Evolutionary conservation across 805 yeast genomes (phyloP), one percentile per base, ranked within the genome.

Genomic region (Priceomyces medius): DNA sequence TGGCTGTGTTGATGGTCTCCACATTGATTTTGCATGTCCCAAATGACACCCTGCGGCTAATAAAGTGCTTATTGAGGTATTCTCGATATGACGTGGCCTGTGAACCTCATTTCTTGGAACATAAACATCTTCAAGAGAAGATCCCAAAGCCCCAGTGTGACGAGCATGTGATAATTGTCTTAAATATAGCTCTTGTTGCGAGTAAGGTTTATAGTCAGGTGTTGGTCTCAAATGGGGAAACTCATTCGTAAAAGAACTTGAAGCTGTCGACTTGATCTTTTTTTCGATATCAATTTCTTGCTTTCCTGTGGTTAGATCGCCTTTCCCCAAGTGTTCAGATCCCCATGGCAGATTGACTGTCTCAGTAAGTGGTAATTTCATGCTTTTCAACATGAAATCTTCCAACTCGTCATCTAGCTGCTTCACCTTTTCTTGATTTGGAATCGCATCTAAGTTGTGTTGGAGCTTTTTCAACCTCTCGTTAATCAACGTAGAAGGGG

Each of bases 41-140:
- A 93, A 70, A 63, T 93, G 99, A 35, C 91, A 91, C 39, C 97
- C 97, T 0, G 97, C 88, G 3, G 97, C 91, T 63, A 91, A 61
- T 40, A 93, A 73, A 43, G 80, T 80, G 21, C 88, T 70, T 27
- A 89, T 70, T 2, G 91, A 74, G 9, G 87, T 59, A 42, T 85
- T 79, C 17, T 74, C 63, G 17, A 80, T 68, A 10, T 70, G 53
- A 26, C 76, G 68, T 13, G 96, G 96, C 18, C 71, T 64, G 34
- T 71, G 68, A 21, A 83, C 69, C 45, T 85, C 85, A 46, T 76
- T 71, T 55, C 82, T 81, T 13, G 96, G 95, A 40, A 66, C 63
- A 58, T 87, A 88, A 5, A 85, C 81, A 44, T 79, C 72, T 41
- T 68, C 61, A n/a, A 86, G 53, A 12, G 66, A 58, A 1, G 95